phyloP scores from a whole-genome alignment of 805 yeast species.

The Suhomyces vadensis region DNA sequence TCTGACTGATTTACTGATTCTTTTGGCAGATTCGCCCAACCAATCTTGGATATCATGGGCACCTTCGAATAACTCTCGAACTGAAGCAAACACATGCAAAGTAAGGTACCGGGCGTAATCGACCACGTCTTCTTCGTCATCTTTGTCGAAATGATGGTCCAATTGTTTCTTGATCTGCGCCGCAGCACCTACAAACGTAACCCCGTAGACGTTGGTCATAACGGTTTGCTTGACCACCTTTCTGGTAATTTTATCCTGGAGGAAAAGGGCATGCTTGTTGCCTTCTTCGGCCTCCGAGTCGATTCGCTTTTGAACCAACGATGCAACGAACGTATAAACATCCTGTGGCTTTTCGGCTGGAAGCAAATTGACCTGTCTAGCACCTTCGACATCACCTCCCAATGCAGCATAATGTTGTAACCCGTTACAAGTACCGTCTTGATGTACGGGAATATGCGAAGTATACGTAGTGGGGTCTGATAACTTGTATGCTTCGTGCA shows the following conservation, averaged over 20 bases:
- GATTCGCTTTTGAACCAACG: constrained; percentile 56
- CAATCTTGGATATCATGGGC: constrained; percentile 97
- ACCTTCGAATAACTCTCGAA: constrained; percentile 81
- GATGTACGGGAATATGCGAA: constrained; percentile 78
- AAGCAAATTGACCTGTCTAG: constrained; percentile 70
- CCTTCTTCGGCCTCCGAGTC: constrained; percentile 55
- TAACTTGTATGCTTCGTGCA: constrained; percentile 58
- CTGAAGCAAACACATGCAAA: constrained; percentile 73
- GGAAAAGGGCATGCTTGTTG: constrained; percentile 51
- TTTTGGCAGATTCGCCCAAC: constrained; percentile 83
- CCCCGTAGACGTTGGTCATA: constrained; percentile 98
- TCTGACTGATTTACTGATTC: constrained; percentile 76
- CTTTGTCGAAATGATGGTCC: constrained; percentile 54
- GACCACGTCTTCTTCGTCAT: constrained; percentile 39
- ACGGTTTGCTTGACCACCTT: constrained; percentile 96
- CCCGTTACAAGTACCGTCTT: constrained; percentile 87
- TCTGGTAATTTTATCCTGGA: constrained; percentile 68
- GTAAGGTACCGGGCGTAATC: constrained; percentile 65
- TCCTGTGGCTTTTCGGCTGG: constrained; percentile 77
- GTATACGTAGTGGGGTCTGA: constrained; percentile 65
- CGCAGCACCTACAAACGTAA: constrained; percentile 89
- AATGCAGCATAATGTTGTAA: constrained; percentile 84
- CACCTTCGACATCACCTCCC: constrained; percentile 85
- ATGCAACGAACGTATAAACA: constrained; percentile 72
- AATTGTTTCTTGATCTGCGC: constrained; percentile 83